Evolutionary conservation across 495 filamentous ascomycete genomes (phyloP).

Genomic region (Penicillium coprophilum): DNA sequence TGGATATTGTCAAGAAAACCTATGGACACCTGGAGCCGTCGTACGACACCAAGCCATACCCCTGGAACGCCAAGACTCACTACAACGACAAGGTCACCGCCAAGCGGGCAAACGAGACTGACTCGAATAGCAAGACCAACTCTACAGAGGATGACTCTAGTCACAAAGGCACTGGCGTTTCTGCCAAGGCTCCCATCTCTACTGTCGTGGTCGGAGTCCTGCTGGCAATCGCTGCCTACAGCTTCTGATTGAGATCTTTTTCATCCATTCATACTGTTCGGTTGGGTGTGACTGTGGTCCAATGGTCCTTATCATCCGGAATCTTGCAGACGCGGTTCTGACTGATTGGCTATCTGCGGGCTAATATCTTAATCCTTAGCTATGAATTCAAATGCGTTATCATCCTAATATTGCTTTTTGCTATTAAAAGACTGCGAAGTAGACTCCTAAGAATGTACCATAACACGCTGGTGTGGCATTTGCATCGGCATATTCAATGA

Average conservation of each 20-base stretch:
- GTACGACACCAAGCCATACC: constrained; percentile 41
- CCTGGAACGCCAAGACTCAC: constrained; percentile 18
- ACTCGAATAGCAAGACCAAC: background rate
- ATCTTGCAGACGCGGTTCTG: background rate
- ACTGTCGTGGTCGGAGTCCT: constrained; percentile 13
- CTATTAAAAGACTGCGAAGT: background rate
- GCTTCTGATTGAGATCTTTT: constrained; percentile 9
- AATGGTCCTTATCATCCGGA: too few species aligned
- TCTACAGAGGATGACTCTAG: background rate
- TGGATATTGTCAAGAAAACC: constrained; percentile 41
- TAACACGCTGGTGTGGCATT: too few species aligned
- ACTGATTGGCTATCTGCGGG: background rate
- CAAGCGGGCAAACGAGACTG: constrained; percentile 16
- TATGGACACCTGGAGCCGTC: constrained; percentile 30
- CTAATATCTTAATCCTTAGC: background rate
- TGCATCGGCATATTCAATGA: too few species aligned
- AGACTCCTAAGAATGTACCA: background rate
- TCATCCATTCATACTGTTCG: background rate
- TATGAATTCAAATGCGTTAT: background rate
- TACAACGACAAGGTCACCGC: constrained; percentile 33
- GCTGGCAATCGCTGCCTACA: constrained; percentile 14
- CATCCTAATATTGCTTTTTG: background rate
- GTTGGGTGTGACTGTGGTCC: background rate
- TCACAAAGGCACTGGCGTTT: constrained; percentile 3
- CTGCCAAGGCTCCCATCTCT: constrained; percentile 6